phyloP scores from a whole-genome alignment of 2,329 filamentous ascomycete genomes.

The Sclerotinia nivalis region DNA sequence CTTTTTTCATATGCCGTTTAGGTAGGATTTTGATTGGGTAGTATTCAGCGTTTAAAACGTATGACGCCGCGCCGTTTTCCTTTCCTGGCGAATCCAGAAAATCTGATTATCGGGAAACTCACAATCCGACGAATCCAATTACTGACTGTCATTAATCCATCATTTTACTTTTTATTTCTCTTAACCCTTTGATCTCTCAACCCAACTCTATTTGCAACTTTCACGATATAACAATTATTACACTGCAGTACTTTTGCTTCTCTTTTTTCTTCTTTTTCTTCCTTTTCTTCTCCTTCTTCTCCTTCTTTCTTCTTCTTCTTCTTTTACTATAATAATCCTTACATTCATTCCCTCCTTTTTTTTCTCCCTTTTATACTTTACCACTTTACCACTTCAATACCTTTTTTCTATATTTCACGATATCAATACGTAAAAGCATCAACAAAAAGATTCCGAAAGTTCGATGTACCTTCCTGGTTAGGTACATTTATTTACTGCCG shows the following conservation, averaged over 20 bases:
- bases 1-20: neutral
- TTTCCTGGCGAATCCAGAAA: conserved; percentile 7
- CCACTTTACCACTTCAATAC: neutral
- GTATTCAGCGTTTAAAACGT: conserved; percentile 12
- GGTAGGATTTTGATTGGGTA: conserved; percentile 7
- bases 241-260: neutral
- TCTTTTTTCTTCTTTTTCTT: neutral
- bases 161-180: neutral
- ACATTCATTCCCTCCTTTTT: neutral
- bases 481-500: conserved; percentile 5
- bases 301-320: neutral
- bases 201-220: neutral
- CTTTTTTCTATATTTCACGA: neutral
- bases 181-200: neutral
- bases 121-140: neutral
- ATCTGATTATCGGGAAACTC: conserved; percentile 4
- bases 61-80: conserved; percentile 13
- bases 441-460: neutral
- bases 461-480: conserved; percentile 3
- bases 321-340: neutral
- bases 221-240: neutral
- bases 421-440: neutral
- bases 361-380: neutral
- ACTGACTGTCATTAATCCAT: neutral
- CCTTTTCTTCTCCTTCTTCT: neutral